Conservation (phyloP, 129 eudicot genomes). For the Flaveria bidentis region DNA sequence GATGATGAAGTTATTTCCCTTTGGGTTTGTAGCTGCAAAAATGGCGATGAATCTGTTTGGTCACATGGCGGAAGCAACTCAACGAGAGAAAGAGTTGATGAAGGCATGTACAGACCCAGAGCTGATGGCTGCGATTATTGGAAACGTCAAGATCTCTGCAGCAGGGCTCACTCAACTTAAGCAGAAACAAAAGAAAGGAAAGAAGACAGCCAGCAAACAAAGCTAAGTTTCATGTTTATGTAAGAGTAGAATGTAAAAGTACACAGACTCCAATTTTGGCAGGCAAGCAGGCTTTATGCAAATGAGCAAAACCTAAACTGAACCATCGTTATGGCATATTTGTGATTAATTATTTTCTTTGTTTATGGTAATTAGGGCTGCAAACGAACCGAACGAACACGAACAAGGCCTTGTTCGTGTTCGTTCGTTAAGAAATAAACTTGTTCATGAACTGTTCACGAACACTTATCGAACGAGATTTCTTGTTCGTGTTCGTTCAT, state of each 20-base stretch:
- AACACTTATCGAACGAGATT: no score
- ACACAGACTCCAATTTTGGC: neutral
- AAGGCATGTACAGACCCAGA: constrained; percentile 97
- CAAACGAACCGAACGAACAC: no score
- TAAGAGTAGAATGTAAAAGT: neutral
- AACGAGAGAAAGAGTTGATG: constrained; percentile 90
- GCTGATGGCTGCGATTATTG: constrained; percentile 82
- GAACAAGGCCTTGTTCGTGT: no score
- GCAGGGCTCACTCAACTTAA: constrained; percentile 86
- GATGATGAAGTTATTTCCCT: neutral
- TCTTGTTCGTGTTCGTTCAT: no score
- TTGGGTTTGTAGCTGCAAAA: constrained; percentile 73
- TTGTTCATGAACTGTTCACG: no score
- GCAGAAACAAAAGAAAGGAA: constrained; percentile 94
- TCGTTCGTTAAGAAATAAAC: no score
- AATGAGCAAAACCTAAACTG: neutral
- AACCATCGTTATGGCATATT: neutral
- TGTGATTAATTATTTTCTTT: neutral
- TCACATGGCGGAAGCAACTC: constrained; percentile 72
- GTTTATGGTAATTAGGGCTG: neutral
- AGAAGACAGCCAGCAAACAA: constrained; percentile 63
- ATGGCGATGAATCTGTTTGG: constrained; percentile 82
- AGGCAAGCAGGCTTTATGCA: neutral
- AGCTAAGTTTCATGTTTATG: constrained; percentile 14
- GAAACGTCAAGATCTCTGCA: constrained; percentile 80